Evolutionary conservation across 768 basidiomycete genomes (phyloP), one percentile per base, ranked within the genome.

Genomic region (Naematelia encephala): DNA sequence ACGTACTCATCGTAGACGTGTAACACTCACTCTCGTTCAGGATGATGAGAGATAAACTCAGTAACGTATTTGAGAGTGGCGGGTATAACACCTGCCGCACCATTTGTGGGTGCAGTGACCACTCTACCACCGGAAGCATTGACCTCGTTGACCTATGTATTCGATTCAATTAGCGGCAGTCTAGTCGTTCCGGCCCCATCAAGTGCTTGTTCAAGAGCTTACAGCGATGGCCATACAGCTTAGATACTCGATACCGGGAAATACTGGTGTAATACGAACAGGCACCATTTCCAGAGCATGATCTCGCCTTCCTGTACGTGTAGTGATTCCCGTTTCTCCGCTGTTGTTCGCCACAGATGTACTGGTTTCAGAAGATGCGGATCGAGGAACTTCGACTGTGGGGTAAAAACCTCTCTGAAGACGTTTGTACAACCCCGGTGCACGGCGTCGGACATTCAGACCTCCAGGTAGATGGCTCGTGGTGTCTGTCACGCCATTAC

Each of bases 211-310:
- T 39, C 34, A 16, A 8, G 16, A 16, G 34, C 67, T 56, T 47
- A 66, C 74, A 2, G 71, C 71, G 14, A 92, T 93, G 2, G 91
- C 93, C 76, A 96, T 97, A 61, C 90, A 90, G 1, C 88, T 89
- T 60, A 98, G 79, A 71, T 92, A 93, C 71, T 98, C 92, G 78
- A 98, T 85, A 0, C 90, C 91, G 0, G 91, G 91, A 51, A 96
- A 91, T 66, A 87, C 86, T 8, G 89, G 63, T 12, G 64, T 66
- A 11, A 34, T 62, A 39, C 63, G 54, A 22, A 58, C 39, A 28
- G 89, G 89, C 25, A 89, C 88, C 83, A 89, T 88, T 29, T 89
- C 76, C 2, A 93, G 72, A 0, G 87, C 81, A 76, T 94, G 91
- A 56, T 91, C 84, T 55, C 89, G 85, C 13, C 85, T 84, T 2